Evolutionary conservation across 257 asterid genomes (phyloP).

Genomic region (Solanum habrochaites): DNA sequence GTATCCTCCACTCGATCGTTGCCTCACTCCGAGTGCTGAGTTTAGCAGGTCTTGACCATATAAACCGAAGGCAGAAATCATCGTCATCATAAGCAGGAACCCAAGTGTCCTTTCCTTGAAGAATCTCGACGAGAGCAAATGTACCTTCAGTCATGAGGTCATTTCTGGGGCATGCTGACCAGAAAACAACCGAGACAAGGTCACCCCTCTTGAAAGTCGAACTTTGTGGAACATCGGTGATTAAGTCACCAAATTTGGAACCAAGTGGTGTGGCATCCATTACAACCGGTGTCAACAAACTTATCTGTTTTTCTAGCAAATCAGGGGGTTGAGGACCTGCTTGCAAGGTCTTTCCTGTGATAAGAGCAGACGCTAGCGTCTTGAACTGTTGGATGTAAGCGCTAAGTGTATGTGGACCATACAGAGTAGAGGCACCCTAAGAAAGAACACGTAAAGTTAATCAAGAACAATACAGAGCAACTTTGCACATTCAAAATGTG

Average conservation of each 20-base stretch:
- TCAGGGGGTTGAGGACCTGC: constrained; percentile 83
- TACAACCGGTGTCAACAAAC: constrained; percentile 67
- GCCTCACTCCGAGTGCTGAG: constrained; percentile 76
- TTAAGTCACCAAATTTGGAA: constrained; percentile 56
- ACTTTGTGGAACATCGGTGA: constrained; percentile 60
- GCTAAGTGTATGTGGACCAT: constrained; percentile 80
- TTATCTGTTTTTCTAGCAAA: constrained; percentile 58
- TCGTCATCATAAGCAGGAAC: constrained; percentile 81
- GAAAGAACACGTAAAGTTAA: background rate
- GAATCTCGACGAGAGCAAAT: constrained; percentile 80
- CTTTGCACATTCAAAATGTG: background rate
- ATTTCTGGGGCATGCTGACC: constrained; percentile 89
- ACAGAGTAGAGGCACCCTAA: constrained; percentile 93
- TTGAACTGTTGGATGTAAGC: constrained; percentile 86
- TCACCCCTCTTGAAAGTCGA: constrained; percentile 54
- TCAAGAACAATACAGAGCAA: background rate
- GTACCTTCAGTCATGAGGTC: constrained; percentile 99
- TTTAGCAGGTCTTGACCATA: constrained; percentile 79
- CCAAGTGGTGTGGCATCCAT: constrained; percentile 63
- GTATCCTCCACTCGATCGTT: constrained; percentile 70
- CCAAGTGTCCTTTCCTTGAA: constrained; percentile 59
- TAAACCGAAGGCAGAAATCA: constrained; percentile 74
- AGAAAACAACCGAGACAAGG: constrained; percentile 61
- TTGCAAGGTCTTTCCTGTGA: constrained; percentile 35
- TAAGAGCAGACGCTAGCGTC: constrained; percentile 57